Evolutionary conservation across 768 basidiomycete genomes (phyloP).

Genomic region (Psilocybe tampanensis): DNA sequence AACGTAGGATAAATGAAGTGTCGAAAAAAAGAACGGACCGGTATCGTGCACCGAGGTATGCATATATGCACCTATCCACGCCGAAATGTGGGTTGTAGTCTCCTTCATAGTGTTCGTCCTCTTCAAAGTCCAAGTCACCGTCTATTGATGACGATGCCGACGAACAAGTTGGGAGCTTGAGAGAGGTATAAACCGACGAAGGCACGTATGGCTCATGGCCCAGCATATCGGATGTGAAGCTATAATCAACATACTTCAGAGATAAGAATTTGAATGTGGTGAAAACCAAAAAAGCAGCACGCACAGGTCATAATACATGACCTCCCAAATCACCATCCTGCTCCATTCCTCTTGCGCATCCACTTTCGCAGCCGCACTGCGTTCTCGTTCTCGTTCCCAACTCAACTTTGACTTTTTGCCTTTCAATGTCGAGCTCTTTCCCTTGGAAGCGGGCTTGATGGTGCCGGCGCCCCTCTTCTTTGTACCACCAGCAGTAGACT

Average conservation of each 20-base stretch:
- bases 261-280: not conserved
- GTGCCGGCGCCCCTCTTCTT: too few relatives aligned
- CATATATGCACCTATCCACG: slow-evolving; percentile 9
- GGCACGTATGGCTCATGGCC: slow-evolving; percentile 64
- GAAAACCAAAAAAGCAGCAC: slow-evolving; percentile 28
- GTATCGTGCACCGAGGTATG: slow-evolving; percentile 19
- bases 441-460: too few relatives aligned
- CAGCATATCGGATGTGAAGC: slow-evolving; percentile 71
- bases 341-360: slow-evolving; percentile 28
- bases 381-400: slow-evolving; percentile 10
- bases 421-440: not conserved
- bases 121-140: not conserved
- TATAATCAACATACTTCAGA: slow-evolving; percentile 27
- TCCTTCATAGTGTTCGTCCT: not conserved
- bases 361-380: slow-evolving; percentile 4
- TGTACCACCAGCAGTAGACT: too few relatives aligned
- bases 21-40: slow-evolving; percentile 14
- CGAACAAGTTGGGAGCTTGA: slow-evolving; percentile 57
- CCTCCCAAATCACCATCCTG: slow-evolving; percentile 73
- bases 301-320: slow-evolving; percentile 77
- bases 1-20: not conserved
- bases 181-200: slow-evolving; percentile 50
- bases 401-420: not conserved
- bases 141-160: not conserved
- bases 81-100: not conserved